Evolutionary conservation across 192 early-diverging fungal genomes (phyloP), one percentile per base, ranked within the genome.

Genomic region (Podila horticola): DNA sequence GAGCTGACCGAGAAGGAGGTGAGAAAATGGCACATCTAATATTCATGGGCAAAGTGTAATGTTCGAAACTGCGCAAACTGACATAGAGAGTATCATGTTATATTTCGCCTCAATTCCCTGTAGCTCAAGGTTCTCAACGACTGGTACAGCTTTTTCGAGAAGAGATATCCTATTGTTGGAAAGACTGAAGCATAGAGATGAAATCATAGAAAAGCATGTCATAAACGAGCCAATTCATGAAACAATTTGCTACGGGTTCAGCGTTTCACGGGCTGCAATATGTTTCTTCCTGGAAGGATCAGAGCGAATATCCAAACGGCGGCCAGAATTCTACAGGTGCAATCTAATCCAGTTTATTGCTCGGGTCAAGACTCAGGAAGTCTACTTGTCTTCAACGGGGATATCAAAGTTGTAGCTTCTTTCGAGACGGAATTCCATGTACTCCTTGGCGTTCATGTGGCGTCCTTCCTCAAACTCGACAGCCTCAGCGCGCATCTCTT

Each of bases 161-260:
- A 91, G 74, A 87, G 90, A 68, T 95, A 95, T 61, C 87, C 90
- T 62, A 88, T 93, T 29, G 89, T 93, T 50, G 93, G 93, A 31
- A 90, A 85, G 58, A 81, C 69, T 58, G 51, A 69, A 30, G 52
- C 41, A 48, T 61, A 70, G 48, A 55, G 2, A n/a, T 10, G 34
- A 36, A 24, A 55, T 55, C 5, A 1, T 7, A 24, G 5, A 10
- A 55, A 8, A 24, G 1, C 41, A 45, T 45, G 15, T 45, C 41
- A 15, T 45, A 45, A 45, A 45, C 12, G 3, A 12, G 3, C 41
- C 41, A 45, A 4, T 7, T 17, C 15, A 17, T 45, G 15, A 15
- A 45, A 45, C 41, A 15, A 4, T 17, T 45, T 45, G 41, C 41
- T 17, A 4, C 2, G 41, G 41, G 15, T 45, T 12, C 41, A 45